Percentiles rank a stretch among this genome's conserved stretches.
Evolutionary conservation across 306 rosid genomes (phyloP).

Genomic region (Prosopis cineraria): DNA sequence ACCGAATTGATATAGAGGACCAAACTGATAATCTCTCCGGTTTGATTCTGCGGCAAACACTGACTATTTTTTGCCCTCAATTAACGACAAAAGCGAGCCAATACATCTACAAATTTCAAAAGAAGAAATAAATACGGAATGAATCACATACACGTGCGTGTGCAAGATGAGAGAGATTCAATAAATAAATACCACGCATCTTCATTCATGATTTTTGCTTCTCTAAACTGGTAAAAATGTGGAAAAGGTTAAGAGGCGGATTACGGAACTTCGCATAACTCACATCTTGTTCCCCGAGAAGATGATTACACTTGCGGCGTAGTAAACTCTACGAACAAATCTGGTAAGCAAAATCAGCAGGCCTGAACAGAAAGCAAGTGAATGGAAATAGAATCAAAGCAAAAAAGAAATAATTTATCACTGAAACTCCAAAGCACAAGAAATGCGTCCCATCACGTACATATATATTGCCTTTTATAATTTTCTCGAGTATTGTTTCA

Average conservation of each 20-base stretch:
- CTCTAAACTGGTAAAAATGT: background rate
- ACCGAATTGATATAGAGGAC: background rate
- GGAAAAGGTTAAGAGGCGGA: background rate
- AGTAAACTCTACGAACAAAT: slow-evolving; percentile 15
- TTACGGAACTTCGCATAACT: no score
- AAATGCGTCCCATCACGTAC: background rate
- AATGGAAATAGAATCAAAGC: background rate
- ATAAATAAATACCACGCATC: background rate
- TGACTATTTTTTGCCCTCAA: background rate
- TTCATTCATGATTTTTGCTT: background rate
- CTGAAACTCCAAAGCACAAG: background rate
- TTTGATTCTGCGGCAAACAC: background rate
- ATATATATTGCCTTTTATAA: no score
- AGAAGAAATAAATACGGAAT: background rate
- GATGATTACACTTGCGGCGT: background rate
- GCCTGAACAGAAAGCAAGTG: background rate
- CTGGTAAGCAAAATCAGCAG: background rate
- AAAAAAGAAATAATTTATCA: background rate
- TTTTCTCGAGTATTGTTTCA: no score
- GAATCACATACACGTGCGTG: background rate
- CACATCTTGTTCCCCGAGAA: background rate
- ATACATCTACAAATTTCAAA: background rate
- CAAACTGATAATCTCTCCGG: background rate
- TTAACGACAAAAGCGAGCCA: background rate
- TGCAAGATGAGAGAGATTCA: background rate